These are phyloP conservation scores for Colletotrichum paranaense DNA, from an alignment of 2,329 filamentous ascomycete species.

Conservation along the genomic window DNA sequence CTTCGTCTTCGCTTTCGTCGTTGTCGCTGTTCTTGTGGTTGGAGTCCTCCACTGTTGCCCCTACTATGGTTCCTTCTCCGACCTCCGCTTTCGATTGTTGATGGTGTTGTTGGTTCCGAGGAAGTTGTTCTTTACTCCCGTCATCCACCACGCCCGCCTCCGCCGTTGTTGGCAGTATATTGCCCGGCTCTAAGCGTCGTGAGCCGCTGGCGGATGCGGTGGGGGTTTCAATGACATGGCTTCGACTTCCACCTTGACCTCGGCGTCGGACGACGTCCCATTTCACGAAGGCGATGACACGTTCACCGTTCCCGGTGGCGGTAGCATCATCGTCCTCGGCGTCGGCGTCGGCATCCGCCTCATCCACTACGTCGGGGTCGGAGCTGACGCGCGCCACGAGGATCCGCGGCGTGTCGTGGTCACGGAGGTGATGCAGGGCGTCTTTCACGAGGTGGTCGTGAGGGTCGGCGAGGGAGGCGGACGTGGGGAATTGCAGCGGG, in stretches of 20 bases:
- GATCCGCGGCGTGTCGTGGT: constrained; percentile 43
- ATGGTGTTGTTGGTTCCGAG: not conserved
- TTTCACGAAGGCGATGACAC: constrained; percentile 17
- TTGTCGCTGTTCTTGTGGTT: not conserved
- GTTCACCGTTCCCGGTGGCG: not conserved
- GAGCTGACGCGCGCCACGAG: constrained; percentile 46
- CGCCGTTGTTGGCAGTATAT: not conserved
- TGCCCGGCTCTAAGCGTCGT: constrained; percentile 14
- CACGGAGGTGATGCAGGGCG: constrained; percentile 43
- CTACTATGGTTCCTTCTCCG: too few species aligned
- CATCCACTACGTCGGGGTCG: not conserved
- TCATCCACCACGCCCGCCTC: not conserved
- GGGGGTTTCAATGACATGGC: not conserved
- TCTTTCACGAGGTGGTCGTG: constrained; percentile 45
- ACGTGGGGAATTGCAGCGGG: constrained; percentile 52
- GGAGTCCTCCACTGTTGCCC: too few species aligned
- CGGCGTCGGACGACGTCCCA: constrained; percentile 34
- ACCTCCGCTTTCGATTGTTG: not conserved
- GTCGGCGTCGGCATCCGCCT: not conserved
- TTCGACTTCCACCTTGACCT: not conserved
- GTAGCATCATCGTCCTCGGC: too few species aligned
- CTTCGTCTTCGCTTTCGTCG: constrained; percentile 37
- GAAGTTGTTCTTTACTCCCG: not conserved
- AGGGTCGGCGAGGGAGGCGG: constrained; percentile 43
- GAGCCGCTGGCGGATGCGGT: constrained; percentile 4